Base-by-base conservation (phyloP, 352 stramenopile genomes). In the Globisporangium paroecandrum region DNA sequence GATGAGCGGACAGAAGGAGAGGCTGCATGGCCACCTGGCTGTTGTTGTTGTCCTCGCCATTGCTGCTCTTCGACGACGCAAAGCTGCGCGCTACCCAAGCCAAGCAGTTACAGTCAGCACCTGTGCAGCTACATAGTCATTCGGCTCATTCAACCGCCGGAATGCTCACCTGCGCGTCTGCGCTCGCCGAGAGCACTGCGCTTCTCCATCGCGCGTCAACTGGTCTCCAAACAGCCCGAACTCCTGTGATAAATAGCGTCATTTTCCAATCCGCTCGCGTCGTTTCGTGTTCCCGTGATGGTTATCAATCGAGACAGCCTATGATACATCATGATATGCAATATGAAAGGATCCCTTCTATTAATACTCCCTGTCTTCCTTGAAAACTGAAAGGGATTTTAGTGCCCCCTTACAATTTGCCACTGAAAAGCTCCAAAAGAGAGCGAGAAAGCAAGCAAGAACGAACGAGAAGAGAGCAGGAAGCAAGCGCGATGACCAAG, bases 401-500 rank as follows among this genome's bases (percentile, higher is more conserved):
- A 25, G 55, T 60, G 24, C 55, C 55, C 55, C 29, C 29, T 9
- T 20, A 9, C 54, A 38, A 18, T 46, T 15, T 46, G 24, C 4
- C 24, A 34, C 32, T 47, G 27, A 55, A 10, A n/a, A 25, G 25
- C 32, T 32, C 8, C 22, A 51, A 9, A 15, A 56, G 27, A 41
- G 59, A 56, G 46, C 41, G 29, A 41, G 34, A 57, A 54, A 22
- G 27, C 27, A 27, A 13, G 10, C 25, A 13, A 41, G 22, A 38
- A 58, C 34, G 12, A 38, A 57, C 38, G n/a, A 20, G 18, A 69
- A 65, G 32, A 51, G 24, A 32, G 27, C 27, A 32, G 27, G 27
- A 32, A 56, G 54, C 12, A 9, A 22, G 29, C 27, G 72, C 46
- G 64, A 95, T 93, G 87, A 72, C 85, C 69, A 91, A 90, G 75